These are phyloP conservation scores for Acer yangbiense DNA, from an alignment of 345 rosid genomes.

Conservation along the genomic window DNA sequence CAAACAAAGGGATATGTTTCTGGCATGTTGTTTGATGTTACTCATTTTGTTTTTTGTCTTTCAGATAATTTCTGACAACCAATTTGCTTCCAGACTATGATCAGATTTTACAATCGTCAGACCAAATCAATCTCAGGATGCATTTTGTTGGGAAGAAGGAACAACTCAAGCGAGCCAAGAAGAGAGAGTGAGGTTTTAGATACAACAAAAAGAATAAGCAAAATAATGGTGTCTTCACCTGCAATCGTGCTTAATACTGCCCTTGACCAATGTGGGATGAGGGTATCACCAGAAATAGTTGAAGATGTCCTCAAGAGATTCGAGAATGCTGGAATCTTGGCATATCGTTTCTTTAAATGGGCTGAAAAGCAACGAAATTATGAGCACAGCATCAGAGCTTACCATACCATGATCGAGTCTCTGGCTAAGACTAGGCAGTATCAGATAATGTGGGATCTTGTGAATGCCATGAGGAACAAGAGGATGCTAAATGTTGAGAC, in stretches of 20 bases:
- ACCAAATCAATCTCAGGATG: conserved; percentile 27
- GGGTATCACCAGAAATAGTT: conserved; percentile 56
- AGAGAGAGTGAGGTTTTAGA: conserved; percentile 49
- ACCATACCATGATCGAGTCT: conserved; percentile 73
- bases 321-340: conserved; percentile 82
- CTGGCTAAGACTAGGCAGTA: conserved; percentile 84
- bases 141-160: conserved; percentile 30
- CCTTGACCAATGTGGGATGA: conserved; percentile 64
- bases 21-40: not conserved
- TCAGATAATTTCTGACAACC: conserved; percentile 20
- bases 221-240: conserved; percentile 71
- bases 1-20: not conserved
- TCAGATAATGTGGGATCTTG: conserved; percentile 85
- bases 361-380: conserved; percentile 82
- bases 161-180: conserved; percentile 37
- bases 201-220: conserved; percentile 44
- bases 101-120: conserved; percentile 20
- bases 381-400: conserved; percentile 64
- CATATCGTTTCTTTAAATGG: conserved; percentile 88
- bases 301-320: conserved; percentile 69
- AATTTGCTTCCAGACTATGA: conserved; percentile 12
- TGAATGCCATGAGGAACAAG: conserved; percentile 73
- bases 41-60: not conserved
- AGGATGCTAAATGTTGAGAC: conserved; percentile 71
- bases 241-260: conserved; percentile 62